phyloP scores from a whole-genome alignment of 805 yeast genomes.

The Saccharomyces jurei region DNA sequence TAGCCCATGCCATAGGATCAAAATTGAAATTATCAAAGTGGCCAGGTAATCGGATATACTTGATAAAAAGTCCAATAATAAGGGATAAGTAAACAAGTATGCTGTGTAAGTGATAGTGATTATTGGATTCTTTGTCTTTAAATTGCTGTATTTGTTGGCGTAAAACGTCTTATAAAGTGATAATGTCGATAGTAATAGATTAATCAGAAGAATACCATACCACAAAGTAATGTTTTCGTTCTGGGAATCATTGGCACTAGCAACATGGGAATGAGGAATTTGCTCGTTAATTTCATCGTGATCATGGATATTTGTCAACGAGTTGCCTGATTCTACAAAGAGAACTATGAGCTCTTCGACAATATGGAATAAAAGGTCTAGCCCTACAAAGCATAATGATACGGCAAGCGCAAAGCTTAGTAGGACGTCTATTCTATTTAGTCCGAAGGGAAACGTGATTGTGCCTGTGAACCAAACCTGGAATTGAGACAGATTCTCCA shows the following conservation, averaged over 20 bases:
- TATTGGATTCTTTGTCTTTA: conserved; percentile 29
- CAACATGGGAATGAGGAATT: conserved; percentile 30
- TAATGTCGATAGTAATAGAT: conserved; percentile 17
- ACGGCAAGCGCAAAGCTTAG: conserved; percentile 82
- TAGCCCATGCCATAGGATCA: conserved; percentile 27
- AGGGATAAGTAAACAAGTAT: conserved; percentile 24
- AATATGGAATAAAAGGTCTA: conserved; percentile 81
- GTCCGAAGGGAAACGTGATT: conserved; percentile 81
- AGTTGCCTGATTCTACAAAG: conserved; percentile 25
- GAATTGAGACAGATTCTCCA: conserved; percentile 79
- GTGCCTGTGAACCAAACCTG: conserved; percentile 85
- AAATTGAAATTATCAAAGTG: conserved; percentile 19
- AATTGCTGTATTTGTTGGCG: conserved; percentile 23
- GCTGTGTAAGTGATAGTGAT: conserved; percentile 25
- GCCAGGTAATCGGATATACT: conserved; percentile 25
- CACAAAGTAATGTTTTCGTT: conserved; percentile 13
- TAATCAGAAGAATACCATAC: conserved; percentile 18
- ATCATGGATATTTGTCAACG: conserved; percentile 12
- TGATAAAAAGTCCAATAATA: conserved; percentile 14
- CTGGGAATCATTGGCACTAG: conserved; percentile 4
- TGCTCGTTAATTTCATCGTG: conserved; percentile 28
- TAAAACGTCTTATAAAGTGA: conserved; percentile 22
- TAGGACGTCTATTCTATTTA: conserved; percentile 83
- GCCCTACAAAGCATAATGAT: conserved; percentile 81
- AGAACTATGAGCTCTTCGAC: conserved; percentile 58